A percentile compares a stretch with the other conserved stretches of the same genome.
phyloP scores from a whole-genome alignment of 129 eudicot genomes.

The Calendula officinalis region DNA sequence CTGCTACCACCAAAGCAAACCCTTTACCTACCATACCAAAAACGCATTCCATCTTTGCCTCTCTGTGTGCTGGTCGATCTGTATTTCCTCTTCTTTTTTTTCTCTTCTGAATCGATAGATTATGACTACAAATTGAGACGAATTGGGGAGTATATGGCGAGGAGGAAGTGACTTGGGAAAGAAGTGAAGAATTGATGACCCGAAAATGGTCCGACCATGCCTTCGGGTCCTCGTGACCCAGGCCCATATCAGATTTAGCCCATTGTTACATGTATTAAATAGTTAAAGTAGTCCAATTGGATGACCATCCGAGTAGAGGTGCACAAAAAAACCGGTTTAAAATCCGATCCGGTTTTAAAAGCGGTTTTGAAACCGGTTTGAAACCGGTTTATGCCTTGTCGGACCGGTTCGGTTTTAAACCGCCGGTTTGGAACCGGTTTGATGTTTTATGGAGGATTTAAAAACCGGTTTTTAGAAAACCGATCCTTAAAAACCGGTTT shows the following conservation, averaged over 20 bases:
- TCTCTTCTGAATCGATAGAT: constrained; percentile 12
- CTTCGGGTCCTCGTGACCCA: background rate
- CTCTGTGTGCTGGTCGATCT: constrained; percentile 18
- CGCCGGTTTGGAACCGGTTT: too few species aligned
- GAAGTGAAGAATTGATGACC: constrained; percentile 35
- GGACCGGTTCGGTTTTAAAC: too few species aligned
- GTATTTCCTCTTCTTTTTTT: background rate
- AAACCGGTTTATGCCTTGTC: too few species aligned
- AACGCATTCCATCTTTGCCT: constrained; percentile 73
- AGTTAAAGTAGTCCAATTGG: too few species aligned
- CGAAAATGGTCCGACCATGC: background rate
- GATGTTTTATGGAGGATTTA: too few species aligned
- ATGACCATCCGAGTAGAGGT: too few species aligned
- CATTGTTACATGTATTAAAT: too few species aligned
- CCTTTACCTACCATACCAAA: constrained; percentile 89
- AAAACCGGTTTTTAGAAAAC: too few species aligned
- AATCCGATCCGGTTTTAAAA: too few species aligned
- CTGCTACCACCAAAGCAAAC: constrained; percentile 86
- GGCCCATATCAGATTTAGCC: constrained; percentile 4
- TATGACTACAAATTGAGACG: background rate
- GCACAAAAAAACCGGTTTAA: too few species aligned
- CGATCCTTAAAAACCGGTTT: too few species aligned
- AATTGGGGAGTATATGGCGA: constrained; percentile 6
- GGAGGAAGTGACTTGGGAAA: constrained; percentile 34
- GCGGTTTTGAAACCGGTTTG: too few species aligned